Evolutionary conservation across 257 asterid genomes (phyloP).

Genomic region (Fraxinus excelsior): DNA sequence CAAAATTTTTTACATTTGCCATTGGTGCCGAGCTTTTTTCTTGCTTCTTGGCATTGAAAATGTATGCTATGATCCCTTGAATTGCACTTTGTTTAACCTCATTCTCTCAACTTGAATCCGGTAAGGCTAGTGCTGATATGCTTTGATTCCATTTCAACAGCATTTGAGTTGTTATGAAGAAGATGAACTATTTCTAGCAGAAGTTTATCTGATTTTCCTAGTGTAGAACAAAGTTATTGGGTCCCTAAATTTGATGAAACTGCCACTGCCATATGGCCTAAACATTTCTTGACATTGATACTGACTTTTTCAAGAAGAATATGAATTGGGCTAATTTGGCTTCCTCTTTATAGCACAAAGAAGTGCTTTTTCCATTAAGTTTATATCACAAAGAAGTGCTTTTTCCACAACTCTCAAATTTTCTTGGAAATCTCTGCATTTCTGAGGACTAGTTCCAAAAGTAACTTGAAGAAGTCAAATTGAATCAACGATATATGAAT

Average conservation of each 20-base stretch:
- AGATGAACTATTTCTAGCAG: constrained; percentile 20
- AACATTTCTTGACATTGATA: constrained; percentile 34
- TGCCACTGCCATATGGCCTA: constrained; percentile 41
- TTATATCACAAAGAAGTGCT: constrained; percentile 34
- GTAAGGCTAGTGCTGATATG: constrained; percentile 33
- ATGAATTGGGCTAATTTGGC: constrained; percentile 22
- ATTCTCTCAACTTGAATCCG: constrained; percentile 26
- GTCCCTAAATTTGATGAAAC: constrained; percentile 29
- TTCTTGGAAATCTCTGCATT: constrained; percentile 9
- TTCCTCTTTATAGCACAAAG: too few species aligned
- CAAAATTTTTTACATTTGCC: too few species aligned
- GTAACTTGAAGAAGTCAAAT: constrained; percentile 31
- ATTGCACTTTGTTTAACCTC: constrained; percentile 33
- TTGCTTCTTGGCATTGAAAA: too few species aligned
- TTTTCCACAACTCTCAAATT: constrained; percentile 33
- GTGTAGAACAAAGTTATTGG: constrained; percentile 23
- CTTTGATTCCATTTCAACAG: constrained; percentile 32
- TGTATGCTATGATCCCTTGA: constrained; percentile 31
- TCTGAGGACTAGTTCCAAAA: constrained; percentile 29
- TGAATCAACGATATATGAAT: constrained; percentile 33
- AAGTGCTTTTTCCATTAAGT: constrained; percentile 4
- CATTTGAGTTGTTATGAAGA: constrained; percentile 18
- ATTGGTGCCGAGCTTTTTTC: too few species aligned
- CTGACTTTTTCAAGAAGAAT: too few species aligned
- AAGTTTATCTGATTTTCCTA: constrained; percentile 34